These are phyloP conservation scores for Lignosus rhinocerotis DNA, from an alignment of 1,284 basidiomycete genomes.

Conservation along the genomic window DNA sequence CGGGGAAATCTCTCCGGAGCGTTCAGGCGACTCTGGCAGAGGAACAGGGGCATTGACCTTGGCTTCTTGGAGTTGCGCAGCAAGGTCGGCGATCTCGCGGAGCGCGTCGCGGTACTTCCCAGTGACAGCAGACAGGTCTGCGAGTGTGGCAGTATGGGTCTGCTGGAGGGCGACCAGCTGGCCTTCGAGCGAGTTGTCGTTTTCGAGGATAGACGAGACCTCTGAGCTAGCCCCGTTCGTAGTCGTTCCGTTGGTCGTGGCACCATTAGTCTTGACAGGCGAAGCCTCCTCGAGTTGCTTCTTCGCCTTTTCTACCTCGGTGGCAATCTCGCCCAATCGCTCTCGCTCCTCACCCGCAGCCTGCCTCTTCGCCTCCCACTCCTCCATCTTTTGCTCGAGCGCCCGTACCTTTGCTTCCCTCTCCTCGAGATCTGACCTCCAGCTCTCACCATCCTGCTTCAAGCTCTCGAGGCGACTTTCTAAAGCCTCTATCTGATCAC, in stretches of 20 bases:
- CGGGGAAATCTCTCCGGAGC: conserved; percentile 43
- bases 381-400: conserved; percentile 74
- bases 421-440: conserved; percentile 80
- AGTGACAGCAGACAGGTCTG: conserved; percentile 77
- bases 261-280: conserved; percentile 26
- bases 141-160: conserved; percentile 76
- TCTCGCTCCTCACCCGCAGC: conserved; percentile 65
- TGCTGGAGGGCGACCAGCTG: conserved; percentile 71
- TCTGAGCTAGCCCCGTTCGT: conserved; percentile 28
- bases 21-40: conserved; percentile 54
- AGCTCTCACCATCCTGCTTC: conserved; percentile 67
- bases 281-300: conserved; percentile 51
- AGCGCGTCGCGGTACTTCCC: conserved; percentile 88
- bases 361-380: conserved; percentile 70
- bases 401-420: conserved; percentile 75
- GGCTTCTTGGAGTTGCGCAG: conserved; percentile 79
- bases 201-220: conserved; percentile 25
- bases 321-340: conserved; percentile 65
- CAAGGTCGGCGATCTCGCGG: conserved; percentile 84
- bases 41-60: conserved; percentile 49
- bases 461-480: conserved; percentile 74
- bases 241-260: conserved; percentile 25
- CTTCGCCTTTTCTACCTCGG: conserved; percentile 70
- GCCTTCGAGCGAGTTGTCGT: conserved; percentile 45
- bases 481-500: conserved; percentile 69